A percentile compares a stretch with the other conserved stretches of the same genome.
phyloP scores from a whole-genome alignment of 805 yeast species.

The Cyberlindnera lachancei region DNA sequence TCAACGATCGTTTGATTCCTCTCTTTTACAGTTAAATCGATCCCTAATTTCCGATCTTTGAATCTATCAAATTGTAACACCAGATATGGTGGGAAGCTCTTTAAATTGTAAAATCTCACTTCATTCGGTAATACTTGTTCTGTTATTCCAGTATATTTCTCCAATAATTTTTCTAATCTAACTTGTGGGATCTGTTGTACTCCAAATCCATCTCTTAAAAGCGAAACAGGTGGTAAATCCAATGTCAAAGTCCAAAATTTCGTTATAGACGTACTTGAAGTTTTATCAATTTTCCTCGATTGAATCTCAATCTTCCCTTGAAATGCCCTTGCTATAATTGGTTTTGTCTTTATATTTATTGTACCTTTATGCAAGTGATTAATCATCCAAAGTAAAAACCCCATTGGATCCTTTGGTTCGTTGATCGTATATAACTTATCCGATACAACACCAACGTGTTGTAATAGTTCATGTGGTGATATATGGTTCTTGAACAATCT shows the following conservation, averaged over 20 bases:
- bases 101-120: conserved; percentile 31
- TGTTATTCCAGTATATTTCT: conserved; percentile 29
- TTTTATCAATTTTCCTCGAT: neutral
- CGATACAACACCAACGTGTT: conserved; percentile 37
- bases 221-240: conserved; percentile 51
- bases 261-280: conserved; percentile 3
- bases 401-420: conserved; percentile 43
- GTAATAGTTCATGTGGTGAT: conserved; percentile 60
- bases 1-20: conserved; percentile 58
- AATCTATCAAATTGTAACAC: conserved; percentile 53
- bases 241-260: conserved; percentile 50
- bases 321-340: conserved; percentile 29
- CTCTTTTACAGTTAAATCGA: conserved; percentile 29
- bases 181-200: conserved; percentile 47
- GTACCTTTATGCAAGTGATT: conserved; percentile 34
- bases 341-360: conserved; percentile 6
- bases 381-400: conserved; percentile 53
- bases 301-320: conserved; percentile 46
- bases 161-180: conserved; percentile 35
- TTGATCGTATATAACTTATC: conserved; percentile 34
- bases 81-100: conserved; percentile 43
- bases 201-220: conserved; percentile 43
- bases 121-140: conserved; percentile 28
- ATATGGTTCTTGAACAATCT: conserved; percentile 51
- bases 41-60: conserved; percentile 26